Evolutionary conservation across 75 land plant genomes (phyloP).

Genomic region (Sequoia sempervirens): DNA sequence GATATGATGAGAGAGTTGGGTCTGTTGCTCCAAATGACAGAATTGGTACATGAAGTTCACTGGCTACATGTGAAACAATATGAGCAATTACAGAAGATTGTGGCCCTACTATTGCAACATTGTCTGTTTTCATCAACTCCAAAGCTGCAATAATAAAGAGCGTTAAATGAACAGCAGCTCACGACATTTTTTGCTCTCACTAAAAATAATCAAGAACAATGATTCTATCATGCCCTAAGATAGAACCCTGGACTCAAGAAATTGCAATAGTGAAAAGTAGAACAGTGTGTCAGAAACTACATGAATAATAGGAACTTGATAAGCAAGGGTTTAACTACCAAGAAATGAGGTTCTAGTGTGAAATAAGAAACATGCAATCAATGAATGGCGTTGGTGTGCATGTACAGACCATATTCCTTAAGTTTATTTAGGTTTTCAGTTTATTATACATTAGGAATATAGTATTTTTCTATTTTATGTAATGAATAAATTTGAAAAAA

Average conservation of each 20-base stretch:
- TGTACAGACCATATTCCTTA: too few species aligned
- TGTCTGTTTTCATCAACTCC: slow-evolving; percentile 17
- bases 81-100: slow-evolving; percentile 22
- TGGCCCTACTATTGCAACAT: slow-evolving; percentile 25
- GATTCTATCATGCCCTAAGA: background rate
- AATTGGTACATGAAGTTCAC: slow-evolving; percentile 18
- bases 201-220: background rate
- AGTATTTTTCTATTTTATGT: too few species aligned
- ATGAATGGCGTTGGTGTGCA: background rate
- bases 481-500: too few species aligned
- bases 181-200: background rate
- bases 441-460: too few species aligned
- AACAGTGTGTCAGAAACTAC: background rate
- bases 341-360: background rate
- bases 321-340: background rate
- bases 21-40: slow-evolving; percentile 30
- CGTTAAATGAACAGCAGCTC: background rate
- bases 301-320: background rate
- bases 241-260: background rate
- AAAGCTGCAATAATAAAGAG: slow-evolving; percentile 17
- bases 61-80: slow-evolving; percentile 18
- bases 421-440: too few species aligned
- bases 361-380: background rate
- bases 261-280: background rate
- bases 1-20: slow-evolving; percentile 19